Base-by-base conservation (phyloP, 2,329 filamentous ascomycete species). In the Aureobasidium sp. region DNA sequence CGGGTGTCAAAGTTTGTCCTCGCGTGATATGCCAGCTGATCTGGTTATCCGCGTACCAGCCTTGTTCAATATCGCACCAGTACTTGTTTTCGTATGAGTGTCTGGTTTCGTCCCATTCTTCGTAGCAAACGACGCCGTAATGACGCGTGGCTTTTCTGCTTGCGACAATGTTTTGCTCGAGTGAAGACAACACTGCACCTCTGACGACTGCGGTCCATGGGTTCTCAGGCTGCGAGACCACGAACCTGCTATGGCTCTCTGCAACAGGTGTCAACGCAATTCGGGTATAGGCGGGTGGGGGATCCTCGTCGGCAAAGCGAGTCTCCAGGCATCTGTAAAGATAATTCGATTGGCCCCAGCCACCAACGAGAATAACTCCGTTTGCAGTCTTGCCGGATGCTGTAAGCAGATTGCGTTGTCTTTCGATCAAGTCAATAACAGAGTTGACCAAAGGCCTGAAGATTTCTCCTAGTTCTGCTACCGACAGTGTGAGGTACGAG, bases 21-120 rank as follows among this genome's bases (percentile, higher is more conserved):
- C 35, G 46, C 25, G 35, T 49, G 69, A 91, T 89, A 72, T 91
- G 88, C 89, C 89, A 92, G 73, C 90, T 87, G 87, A 93, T 91
- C 50, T 88, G 80, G 71, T 92, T 87, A 47, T 82, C 85, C 7
- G 92, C 88, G 87, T 90, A 91, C 87, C 87, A 91, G 51, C 87
- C 75, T 74, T 91, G 87, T 87, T 87, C 90, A 25, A 91, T 71
- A 6, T 87, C 87, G 65, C 84, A 87, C 88, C 88, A 92, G 69
- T 92, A 92, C 54, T 88, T 77, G 71, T 91, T 88, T 45, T 79
- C 82, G 6, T 89, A 82, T 3, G 83, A 82, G 70, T 93, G 89
- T 69, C 86, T 88, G 51, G 82, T 79, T 68, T 89, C 86, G 65
- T 92, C 88, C 70, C 89, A 93, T 6, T 19, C 0, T 3, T 2